These are phyloP conservation scores for Suillus americanus DNA, from an alignment of 768 basidiomycete genomes.

Conservation along the genomic window DNA sequence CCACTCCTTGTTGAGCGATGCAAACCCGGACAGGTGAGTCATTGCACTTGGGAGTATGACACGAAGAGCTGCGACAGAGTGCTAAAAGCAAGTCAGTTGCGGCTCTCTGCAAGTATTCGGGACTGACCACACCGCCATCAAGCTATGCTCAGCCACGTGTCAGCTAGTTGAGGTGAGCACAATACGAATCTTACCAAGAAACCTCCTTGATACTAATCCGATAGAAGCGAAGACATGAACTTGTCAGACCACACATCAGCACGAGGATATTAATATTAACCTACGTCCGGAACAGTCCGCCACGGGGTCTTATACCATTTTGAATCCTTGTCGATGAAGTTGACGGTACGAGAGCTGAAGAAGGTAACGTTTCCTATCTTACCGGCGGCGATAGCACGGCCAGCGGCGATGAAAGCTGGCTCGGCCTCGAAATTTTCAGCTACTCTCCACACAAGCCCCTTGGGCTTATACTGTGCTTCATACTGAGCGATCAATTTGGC, in stretches of 20 bases:
- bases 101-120: neutral
- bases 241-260: slow-evolving; percentile 3
- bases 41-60: slow-evolving; percentile 53
- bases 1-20: slow-evolving; percentile 68
- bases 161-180: neutral
- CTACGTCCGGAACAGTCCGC: slow-evolving; percentile 78
- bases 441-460: slow-evolving; percentile 75
- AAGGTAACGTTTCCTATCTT: slow-evolving; percentile 71
- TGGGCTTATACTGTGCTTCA: slow-evolving; percentile 59
- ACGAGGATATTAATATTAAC: slow-evolving; percentile 34
- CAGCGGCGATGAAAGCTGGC: slow-evolving; percentile 47
- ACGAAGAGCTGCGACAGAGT: slow-evolving; percentile 65
- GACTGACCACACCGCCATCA: slow-evolving; percentile 74
- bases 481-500: slow-evolving; percentile 65
- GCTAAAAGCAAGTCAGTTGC: slow-evolving; percentile 36
- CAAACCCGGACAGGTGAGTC: slow-evolving; percentile 58
- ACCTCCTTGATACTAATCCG: slow-evolving; percentile 68
- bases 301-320: slow-evolving; percentile 85
- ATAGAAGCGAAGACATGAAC: neutral
- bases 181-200: slow-evolving; percentile 62
- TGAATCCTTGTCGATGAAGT: slow-evolving; percentile 56
- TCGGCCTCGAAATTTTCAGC: slow-evolving; percentile 80
- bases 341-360: slow-evolving; percentile 58
- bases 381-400: slow-evolving; percentile 49
- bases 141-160: slow-evolving; percentile 41